Evolutionary conservation across 441 rosid genomes (phyloP).

Genomic region (Erodium moschatum): DNA sequence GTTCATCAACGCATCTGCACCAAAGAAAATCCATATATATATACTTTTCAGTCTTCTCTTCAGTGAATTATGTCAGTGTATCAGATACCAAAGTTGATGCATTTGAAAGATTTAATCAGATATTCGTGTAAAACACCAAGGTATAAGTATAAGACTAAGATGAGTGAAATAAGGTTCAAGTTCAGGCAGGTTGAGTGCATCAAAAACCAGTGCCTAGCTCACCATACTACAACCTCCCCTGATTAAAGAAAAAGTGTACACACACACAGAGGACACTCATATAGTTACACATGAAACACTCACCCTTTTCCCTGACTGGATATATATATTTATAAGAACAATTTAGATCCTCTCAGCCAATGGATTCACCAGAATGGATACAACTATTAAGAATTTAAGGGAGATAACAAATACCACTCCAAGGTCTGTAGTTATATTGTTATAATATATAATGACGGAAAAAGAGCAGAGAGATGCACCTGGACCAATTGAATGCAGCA

Average conservation of each 20-base stretch:
- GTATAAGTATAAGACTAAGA: neutral
- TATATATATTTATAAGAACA: neutral
- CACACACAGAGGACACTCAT: neutral
- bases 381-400: neutral
- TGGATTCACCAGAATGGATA: neutral
- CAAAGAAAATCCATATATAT: conserved; percentile 17
- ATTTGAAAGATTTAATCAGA: neutral
- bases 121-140: neutral
- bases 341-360: neutral
- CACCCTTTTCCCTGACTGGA: neutral
- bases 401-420: conserved; percentile 1
- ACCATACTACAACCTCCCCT: neutral
- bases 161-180: neutral
- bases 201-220: neutral
- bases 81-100: conserved; percentile 2
- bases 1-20: conserved; percentile 91
- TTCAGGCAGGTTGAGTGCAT: neutral
- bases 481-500: conserved; percentile 96
- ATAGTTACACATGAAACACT: neutral
- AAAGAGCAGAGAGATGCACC: conserved; percentile 36
- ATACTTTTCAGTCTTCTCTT: neutral
- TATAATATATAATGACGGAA: conserved; percentile 6
- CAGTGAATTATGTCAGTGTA: neutral
- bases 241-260: neutral
- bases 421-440: neutral